These are phyloP conservation scores for Binderoboletus segoi DNA, from an alignment of 1,284 basidiomycete genomes.

Conservation along the genomic window DNA sequence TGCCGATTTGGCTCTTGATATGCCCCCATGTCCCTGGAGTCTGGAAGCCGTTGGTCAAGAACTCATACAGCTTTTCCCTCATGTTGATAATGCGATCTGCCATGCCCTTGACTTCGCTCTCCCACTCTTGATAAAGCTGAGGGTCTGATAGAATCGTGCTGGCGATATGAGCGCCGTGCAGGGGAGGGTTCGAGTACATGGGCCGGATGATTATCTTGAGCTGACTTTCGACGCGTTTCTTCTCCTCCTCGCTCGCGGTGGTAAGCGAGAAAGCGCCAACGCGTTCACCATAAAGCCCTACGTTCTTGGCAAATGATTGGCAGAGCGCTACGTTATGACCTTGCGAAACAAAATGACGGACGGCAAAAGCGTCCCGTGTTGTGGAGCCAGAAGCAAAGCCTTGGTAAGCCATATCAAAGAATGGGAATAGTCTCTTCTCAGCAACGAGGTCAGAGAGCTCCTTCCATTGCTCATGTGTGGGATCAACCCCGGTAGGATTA, in stretches of 20 bases:
- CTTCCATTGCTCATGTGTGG: conserved; percentile 91
- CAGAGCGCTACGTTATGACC: conserved; percentile 86
- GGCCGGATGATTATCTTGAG: conserved; percentile 96
- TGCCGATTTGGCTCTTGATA: conserved; percentile 96
- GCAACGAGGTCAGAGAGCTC: conserved; percentile 88
- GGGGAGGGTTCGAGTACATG: conserved; percentile 98
- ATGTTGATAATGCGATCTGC: conserved; percentile 96
- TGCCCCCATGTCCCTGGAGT: conserved; percentile 97
- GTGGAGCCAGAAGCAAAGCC: conserved; percentile 93
- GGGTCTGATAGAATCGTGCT: conserved; percentile 77
- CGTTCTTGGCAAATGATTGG: conserved; percentile 99
- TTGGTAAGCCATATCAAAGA: conserved; percentile 98
- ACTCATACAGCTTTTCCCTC: conserved; percentile 84
- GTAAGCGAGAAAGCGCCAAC: conserved; percentile 94
- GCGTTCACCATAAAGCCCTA: conserved; percentile 97
- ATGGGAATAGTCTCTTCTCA: conserved; percentile 88
- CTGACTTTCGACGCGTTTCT: conserved; percentile 89
- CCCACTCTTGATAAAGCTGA: conserved; percentile 88
- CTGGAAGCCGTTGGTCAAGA: conserved; percentile 77
- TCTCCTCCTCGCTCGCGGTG: conserved; percentile 75
- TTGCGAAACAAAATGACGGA: conserved; percentile 91
- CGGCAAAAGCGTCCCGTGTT: conserved; percentile 88
- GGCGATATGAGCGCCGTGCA: conserved; percentile 94
- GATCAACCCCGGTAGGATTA: conserved; percentile 98
- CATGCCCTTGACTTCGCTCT: conserved; percentile 92